These are phyloP conservation scores for Ormosia semicastrata DNA, from an alignment of 306 rosid species.

Conservation along the genomic window DNA sequence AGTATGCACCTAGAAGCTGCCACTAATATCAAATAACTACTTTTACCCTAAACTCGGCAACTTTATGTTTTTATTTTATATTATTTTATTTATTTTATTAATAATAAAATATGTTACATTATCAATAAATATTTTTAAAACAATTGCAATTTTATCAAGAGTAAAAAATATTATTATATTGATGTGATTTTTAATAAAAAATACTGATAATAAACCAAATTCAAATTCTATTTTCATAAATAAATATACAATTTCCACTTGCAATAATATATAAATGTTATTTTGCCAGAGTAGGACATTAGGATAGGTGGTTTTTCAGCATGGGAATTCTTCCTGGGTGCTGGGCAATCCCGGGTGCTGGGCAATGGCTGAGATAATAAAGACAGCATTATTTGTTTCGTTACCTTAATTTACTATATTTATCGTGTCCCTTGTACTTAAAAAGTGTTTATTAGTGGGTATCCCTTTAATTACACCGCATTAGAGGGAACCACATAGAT, in stretches of 20 bases:
- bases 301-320: neutral
- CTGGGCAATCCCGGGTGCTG: slow-evolving; percentile 20
- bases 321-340: slow-evolving; percentile 17
- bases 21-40: neutral
- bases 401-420: neutral
- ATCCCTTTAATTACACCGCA: slow-evolving; percentile 19
- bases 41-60: neutral
- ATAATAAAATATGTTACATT: neutral
- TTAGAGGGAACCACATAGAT: neutral
- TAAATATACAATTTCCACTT: neutral
- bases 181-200: neutral
- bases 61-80: neutral
- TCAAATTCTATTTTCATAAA: neutral
- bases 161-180: neutral
- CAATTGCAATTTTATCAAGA: neutral
- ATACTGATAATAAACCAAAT: neutral
- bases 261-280: neutral
- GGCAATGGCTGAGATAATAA: slow-evolving; percentile 14
- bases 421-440: neutral
- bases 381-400: slow-evolving; percentile 20
- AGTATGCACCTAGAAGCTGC: neutral
- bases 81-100: neutral
- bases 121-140: neutral
- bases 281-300: neutral
- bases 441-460: slow-evolving; percentile 23